A percentile compares a stretch with the other conserved stretches of the same genome.
phyloP scores from a whole-genome alignment of 1,139 yeast genomes.

The Candida sp. region DNA sequence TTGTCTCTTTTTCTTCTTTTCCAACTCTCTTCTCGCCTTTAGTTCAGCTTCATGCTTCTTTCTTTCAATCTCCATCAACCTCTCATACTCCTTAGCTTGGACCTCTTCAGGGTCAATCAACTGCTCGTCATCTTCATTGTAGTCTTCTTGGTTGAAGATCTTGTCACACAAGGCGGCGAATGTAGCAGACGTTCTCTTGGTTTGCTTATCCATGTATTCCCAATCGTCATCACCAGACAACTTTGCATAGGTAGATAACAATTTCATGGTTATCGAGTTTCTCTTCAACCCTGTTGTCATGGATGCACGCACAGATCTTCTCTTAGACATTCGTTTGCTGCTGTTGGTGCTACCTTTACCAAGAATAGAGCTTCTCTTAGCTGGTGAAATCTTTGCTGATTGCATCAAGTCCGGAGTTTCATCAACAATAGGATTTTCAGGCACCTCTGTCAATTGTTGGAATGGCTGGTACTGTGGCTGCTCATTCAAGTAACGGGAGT shows the following conservation, averaged over 20 bases:
- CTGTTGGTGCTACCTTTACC: conserved; percentile 22
- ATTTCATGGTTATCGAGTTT: conserved; percentile 71
- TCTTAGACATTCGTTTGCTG: conserved; percentile 27
- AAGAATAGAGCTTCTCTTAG: conserved; percentile 37
- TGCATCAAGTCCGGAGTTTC: conserved; percentile 30
- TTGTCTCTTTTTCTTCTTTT: conserved; percentile 47
- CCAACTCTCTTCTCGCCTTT: conserved; percentile 49
- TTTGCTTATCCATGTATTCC: conserved; percentile 74
- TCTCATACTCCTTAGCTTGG: conserved; percentile 52
- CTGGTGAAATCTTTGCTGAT: conserved; percentile 32
- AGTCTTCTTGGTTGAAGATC: conserved; percentile 63
- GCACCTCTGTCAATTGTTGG: conserved; percentile 11
- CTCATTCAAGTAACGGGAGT: conserved; percentile 18
- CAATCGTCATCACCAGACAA: conserved; percentile 69
- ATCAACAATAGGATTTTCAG: conserved; percentile 28
- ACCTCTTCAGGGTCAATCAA: conserved; percentile 54
- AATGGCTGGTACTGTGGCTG: conserved; percentile 4
- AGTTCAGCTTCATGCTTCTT: conserved; percentile 54
- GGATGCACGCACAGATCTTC: conserved; percentile 46
- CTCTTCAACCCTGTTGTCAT: conserved; percentile 57
- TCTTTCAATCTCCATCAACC: conserved; percentile 53
- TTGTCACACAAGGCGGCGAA: conserved; percentile 80
- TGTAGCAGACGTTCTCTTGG: conserved; percentile 77
- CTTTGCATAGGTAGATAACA: conserved; percentile 74
- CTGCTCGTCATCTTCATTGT: conserved; percentile 60